A percentile compares a stretch with the other conserved stretches of the same genome.
Evolutionary conservation across 805 yeast genomes (phyloP).

Genomic region (Candida bentonensis): DNA sequence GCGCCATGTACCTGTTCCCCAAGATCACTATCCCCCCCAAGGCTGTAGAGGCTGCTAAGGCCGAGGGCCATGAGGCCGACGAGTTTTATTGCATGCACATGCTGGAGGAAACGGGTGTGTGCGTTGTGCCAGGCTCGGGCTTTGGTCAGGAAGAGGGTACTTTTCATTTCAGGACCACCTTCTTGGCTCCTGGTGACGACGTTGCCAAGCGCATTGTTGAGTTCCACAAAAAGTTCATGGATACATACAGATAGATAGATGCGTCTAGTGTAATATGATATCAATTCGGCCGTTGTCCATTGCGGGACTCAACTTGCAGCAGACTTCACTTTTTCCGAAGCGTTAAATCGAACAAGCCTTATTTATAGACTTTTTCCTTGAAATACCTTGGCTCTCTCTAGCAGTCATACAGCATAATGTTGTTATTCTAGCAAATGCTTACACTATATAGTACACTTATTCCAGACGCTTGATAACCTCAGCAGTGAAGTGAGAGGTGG

Average conservation of each 20-base stretch:
- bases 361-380: not conserved
- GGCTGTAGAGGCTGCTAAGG: constrained; percentile 47
- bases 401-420: not conserved
- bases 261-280: no score
- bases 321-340: no score
- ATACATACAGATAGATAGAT: constrained; percentile 30
- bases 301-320: no score
- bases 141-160: constrained; percentile 89
- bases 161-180: constrained; percentile 89
- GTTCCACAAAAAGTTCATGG: constrained; percentile 66
- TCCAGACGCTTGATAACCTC: constrained; percentile 72
- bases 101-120: constrained; percentile 80
- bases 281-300: no score
- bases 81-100: constrained; percentile 79
- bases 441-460: constrained; percentile 6
- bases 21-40: constrained; percentile 47
- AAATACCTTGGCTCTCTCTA: constrained; percentile 1
- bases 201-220: constrained; percentile 69
- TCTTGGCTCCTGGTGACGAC: constrained; percentile 86
- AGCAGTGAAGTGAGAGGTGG: constrained; percentile 81
- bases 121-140: constrained; percentile 96
- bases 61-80: constrained; percentile 49
- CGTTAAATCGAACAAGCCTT: no score
- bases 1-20: constrained; percentile 98
- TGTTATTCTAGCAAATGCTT: not conserved